Base-by-base conservation (phyloP, 805 yeast species). In the Schwanniomyces yamadae region DNA sequence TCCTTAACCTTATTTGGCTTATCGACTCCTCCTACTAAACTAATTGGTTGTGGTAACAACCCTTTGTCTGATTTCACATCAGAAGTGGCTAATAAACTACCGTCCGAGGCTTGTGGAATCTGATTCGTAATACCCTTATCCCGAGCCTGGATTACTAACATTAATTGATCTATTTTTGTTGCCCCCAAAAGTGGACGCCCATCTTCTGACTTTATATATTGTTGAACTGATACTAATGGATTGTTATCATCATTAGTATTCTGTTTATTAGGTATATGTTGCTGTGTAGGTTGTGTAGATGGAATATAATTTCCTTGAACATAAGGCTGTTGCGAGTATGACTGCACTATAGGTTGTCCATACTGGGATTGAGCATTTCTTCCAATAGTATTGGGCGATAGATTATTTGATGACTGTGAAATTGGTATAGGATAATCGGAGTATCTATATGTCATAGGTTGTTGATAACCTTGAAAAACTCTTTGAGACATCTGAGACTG, bases 91-190 rank as follows among this genome's bases (percentile, higher is more conserved):
- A 81, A 52, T 19, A 82, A 71, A 23, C 80, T 75, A 1, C 95
- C 95, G 57, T 83, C 90, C 6, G 76, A 75, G 1, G 82, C 77
- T 42, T 78, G 81, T 32, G 73, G 70, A 27, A 84, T 80, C 31
- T 71, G 75, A 8, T 79, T 75, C n/a, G 77, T 77, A 17, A 82
- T 70, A 6, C 90, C 85, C 45, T 84, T 83, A 41, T 83, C 84
- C 34, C 95, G 73, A 0, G 96, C 95, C 58, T 90, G 95, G 36
- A 90, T 84, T 24, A 88, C 85, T 32, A 90, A 69, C 96, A 90
- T 88, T 51, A 90, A 66, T 50, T 84, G 95, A 61, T 90, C 98
- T 18, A 90, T 86, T 53, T 85, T 85, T 0, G 96, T 90, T 3
- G 90, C 88, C 2, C 96, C 96, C 5, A 87, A 58, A 15, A 82